Conservation (phyloP, 345 rosid species). For the Populus alba region DNA sequence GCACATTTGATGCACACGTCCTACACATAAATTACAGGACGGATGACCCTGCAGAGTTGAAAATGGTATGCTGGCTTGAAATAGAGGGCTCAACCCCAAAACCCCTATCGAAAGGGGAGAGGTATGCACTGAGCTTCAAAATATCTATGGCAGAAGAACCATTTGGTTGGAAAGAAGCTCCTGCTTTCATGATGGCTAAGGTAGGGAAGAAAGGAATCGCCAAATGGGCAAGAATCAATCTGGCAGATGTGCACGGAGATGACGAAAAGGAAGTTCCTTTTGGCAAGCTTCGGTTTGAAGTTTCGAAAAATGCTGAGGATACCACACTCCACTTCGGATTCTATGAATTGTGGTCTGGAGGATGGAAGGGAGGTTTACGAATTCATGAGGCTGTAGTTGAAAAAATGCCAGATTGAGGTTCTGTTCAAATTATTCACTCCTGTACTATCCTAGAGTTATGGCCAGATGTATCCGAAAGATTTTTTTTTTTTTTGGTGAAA, state of each 20-base stretch:
- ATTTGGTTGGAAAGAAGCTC: conserved; percentile 45
- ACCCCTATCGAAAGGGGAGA: background rate
- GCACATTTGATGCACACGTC: background rate
- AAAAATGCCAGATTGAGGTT: background rate
- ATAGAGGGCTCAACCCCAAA: conserved; percentile 26
- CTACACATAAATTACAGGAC: background rate
- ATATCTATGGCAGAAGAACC: conserved; percentile 34
- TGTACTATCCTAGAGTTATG: background rate
- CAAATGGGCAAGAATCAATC: conserved; percentile 25
- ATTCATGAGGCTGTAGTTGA: conserved; percentile 44
- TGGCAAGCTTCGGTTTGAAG: background rate
- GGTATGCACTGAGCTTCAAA: conserved; percentile 36
- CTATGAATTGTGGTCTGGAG: conserved; percentile 64
- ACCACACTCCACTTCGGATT: conserved; percentile 49
- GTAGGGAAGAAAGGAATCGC: conserved; percentile 46
- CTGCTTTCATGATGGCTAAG: conserved; percentile 58
- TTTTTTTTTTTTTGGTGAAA: background rate
- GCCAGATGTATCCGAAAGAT: background rate
- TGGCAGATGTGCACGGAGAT: background rate
- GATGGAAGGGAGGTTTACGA: conserved; percentile 57
- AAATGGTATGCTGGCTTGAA: conserved; percentile 61
- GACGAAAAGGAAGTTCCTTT: background rate
- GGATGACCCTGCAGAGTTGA: conserved; percentile 31
- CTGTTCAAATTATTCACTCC: background rate
- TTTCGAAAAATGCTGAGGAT: background rate